Percentiles rank a stretch among this genome's conserved stretches.
These are phyloP conservation scores for Thraustochytrium sp. DNA, from an alignment of 352 stramenopile species.

Conservation along the genomic window DNA sequence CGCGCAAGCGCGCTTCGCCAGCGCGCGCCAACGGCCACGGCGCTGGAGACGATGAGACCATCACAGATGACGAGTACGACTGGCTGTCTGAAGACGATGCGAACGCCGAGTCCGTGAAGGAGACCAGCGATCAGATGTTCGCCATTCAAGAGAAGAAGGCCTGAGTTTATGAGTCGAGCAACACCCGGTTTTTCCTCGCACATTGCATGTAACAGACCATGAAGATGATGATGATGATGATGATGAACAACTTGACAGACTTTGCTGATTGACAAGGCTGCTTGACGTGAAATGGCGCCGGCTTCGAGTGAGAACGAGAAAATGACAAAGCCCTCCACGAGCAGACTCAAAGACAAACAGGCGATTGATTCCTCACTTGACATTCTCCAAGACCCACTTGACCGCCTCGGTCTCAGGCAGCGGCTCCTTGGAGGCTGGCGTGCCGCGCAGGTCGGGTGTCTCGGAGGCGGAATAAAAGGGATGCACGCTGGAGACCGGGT, in stretches of 20 bases:
- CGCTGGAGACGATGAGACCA: slow-evolving; percentile 26
- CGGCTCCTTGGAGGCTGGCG: neutral
- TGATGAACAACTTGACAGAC: too few species aligned
- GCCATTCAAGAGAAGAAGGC: neutral
- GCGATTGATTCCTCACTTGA: neutral
- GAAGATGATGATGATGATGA: too few species aligned
- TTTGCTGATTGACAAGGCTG: too few species aligned
- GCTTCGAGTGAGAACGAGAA: neutral
- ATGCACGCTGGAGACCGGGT: neutral
- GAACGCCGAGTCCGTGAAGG: neutral
- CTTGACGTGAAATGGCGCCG: too few species aligned
- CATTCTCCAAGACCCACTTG: neutral
- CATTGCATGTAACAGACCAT: too few species aligned
- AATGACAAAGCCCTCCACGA: neutral
- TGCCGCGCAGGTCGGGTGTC: neutral
- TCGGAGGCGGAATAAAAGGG: slow-evolving; percentile 7
- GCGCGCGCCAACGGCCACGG: too few species aligned
- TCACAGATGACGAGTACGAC: slow-evolving; percentile 34
- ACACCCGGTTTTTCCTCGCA: too few species aligned
- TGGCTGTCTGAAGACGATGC: slow-evolving; percentile 18
- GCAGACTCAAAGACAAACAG: neutral
- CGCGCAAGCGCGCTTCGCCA: too few species aligned
- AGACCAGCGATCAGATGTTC: neutral
- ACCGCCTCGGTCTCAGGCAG: neutral
- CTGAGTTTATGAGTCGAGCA: too few species aligned